These are phyloP conservation scores for Tardiomyces blankii DNA, from an alignment of 1,139 yeast species.

Conservation along the genomic window DNA sequence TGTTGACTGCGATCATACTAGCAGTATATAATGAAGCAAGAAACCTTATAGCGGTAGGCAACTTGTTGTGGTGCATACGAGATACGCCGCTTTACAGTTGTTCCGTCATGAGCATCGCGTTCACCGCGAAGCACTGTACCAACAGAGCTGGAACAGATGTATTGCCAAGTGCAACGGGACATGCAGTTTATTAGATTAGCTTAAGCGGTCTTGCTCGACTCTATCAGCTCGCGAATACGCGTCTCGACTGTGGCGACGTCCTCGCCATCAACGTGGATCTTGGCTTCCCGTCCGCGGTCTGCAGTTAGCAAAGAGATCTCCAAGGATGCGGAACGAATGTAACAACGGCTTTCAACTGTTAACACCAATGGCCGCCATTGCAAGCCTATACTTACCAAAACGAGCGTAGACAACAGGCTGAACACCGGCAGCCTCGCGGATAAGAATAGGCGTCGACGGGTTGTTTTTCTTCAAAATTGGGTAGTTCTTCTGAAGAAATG, in stretches of 20 bases:
- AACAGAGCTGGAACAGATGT: too few relatives aligned
- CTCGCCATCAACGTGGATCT: constrained; percentile 20
- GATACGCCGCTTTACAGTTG: too few relatives aligned
- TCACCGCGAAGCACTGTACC: too few relatives aligned
- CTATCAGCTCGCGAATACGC: neutral
- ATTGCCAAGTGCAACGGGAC: too few relatives aligned
- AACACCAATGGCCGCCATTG: too few relatives aligned
- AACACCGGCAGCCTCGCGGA: constrained; percentile 66
- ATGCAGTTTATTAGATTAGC: neutral
- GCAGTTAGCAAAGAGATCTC: constrained; percentile 2
- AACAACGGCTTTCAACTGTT: neutral
- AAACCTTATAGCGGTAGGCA: too few relatives aligned
- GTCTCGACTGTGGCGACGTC: neutral
- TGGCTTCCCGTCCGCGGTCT: constrained; percentile 24
- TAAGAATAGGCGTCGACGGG: constrained; percentile 54
- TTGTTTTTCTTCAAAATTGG: constrained; percentile 45
- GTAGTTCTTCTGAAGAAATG: constrained; percentile 51
- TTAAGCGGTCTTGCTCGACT: neutral
- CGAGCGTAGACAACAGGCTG: constrained; percentile 67
- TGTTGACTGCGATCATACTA: too few relatives aligned
- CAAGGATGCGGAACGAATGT: too few relatives aligned
- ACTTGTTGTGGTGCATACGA: too few relatives aligned
- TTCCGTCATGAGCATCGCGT: too few relatives aligned
- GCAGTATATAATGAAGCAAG: too few relatives aligned
- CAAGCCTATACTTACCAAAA: constrained; percentile 27